These are phyloP conservation scores for Cubamyces lactineus DNA, from an alignment of 768 basidiomycete species.

Conservation along the genomic window DNA sequence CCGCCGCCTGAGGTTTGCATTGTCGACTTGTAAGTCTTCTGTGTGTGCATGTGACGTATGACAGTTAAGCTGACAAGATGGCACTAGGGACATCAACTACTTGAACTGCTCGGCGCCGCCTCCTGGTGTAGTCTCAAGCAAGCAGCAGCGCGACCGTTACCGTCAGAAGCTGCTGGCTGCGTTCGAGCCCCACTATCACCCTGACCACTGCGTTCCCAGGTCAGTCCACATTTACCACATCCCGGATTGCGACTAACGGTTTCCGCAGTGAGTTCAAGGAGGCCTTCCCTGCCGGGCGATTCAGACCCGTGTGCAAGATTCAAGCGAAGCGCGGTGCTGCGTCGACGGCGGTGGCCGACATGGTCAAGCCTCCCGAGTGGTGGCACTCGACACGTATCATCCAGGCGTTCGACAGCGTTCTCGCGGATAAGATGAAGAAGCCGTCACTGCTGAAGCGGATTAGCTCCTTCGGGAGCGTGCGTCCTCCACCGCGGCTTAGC, in stretches of 20 bases:
- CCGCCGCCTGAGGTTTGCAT: slow-evolving; percentile 83
- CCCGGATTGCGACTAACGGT: slow-evolving; percentile 6
- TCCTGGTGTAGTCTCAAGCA: slow-evolving; percentile 69
- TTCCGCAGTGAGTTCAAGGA: slow-evolving; percentile 84
- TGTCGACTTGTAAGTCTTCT: slow-evolving; percentile 55
- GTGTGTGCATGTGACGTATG: background rate
- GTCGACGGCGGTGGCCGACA: slow-evolving; percentile 82
- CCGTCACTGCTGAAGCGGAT: slow-evolving; percentile 87
- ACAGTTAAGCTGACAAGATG: background rate
- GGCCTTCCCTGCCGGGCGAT: slow-evolving; percentile 90
- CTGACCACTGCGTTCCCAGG: slow-evolving; percentile 85
- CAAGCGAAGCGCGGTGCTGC: slow-evolving; percentile 82
- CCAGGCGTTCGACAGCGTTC: slow-evolving; percentile 84
- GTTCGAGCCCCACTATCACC: slow-evolving; percentile 86
- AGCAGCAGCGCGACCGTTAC: slow-evolving; percentile 81
- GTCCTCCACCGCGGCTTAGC: slow-evolving; percentile 72
- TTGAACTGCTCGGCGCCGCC: slow-evolving; percentile 83
- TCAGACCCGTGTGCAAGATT: slow-evolving; percentile 90
- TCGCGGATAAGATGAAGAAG: slow-evolving; percentile 88
- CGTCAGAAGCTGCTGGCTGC: slow-evolving; percentile 72
- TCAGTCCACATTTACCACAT: slow-evolving; percentile 29
- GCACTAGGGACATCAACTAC: slow-evolving; percentile 36
- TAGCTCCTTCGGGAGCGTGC: slow-evolving; percentile 71
- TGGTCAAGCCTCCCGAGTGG: slow-evolving; percentile 90
- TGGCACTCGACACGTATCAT: slow-evolving; percentile 93